Conservation (phyloP, 2,329 filamentous ascomycete species). For the Hypoxylon sp. region DNA sequence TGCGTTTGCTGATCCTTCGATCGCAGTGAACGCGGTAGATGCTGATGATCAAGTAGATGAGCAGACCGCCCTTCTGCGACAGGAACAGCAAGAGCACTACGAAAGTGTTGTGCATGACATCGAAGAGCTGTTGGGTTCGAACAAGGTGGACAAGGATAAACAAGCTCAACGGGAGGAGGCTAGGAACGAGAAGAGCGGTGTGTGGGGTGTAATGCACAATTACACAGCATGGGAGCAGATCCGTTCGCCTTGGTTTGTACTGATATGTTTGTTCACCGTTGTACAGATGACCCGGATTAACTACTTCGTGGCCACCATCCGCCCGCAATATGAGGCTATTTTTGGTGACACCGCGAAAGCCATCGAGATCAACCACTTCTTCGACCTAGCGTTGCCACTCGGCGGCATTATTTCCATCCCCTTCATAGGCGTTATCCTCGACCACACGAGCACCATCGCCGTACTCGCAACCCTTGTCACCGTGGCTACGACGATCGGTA, state of each 20-base stretch:
- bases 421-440: slow-evolving; percentile 85
- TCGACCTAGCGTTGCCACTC: slow-evolving; percentile 86
- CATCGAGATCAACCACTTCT: slow-evolving; percentile 82
- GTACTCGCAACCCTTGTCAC: slow-evolving; percentile 80
- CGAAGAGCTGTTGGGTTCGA: slow-evolving; percentile 78
- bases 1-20: slow-evolving; percentile 53
- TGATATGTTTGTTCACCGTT: slow-evolving; percentile 86
- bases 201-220: slow-evolving; percentile 90
- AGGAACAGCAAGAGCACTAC: slow-evolving; percentile 72
- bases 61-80: slow-evolving; percentile 67
- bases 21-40: slow-evolving; percentile 51
- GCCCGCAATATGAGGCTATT: slow-evolving; percentile 84
- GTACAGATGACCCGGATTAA: slow-evolving; percentile 87
- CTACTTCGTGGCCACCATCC: slow-evolving; percentile 91
- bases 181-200: slow-evolving; percentile 79
- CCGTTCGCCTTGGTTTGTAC: slow-evolving; percentile 83
- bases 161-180: slow-evolving; percentile 78
- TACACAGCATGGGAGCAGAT: slow-evolving; percentile 81
- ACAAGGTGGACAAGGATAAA: slow-evolving; percentile 71
- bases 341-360: slow-evolving; percentile 74
- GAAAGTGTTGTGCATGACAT: slow-evolving; percentile 79
- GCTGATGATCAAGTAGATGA: slow-evolving; percentile 72
- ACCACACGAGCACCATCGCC: slow-evolving; percentile 79
- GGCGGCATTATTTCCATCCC: slow-evolving; percentile 89
- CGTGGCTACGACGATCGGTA: slow-evolving; percentile 80